These are phyloP conservation scores for Salix koriyanagi DNA, from an alignment of 345 rosid species.

Conservation along the genomic window DNA sequence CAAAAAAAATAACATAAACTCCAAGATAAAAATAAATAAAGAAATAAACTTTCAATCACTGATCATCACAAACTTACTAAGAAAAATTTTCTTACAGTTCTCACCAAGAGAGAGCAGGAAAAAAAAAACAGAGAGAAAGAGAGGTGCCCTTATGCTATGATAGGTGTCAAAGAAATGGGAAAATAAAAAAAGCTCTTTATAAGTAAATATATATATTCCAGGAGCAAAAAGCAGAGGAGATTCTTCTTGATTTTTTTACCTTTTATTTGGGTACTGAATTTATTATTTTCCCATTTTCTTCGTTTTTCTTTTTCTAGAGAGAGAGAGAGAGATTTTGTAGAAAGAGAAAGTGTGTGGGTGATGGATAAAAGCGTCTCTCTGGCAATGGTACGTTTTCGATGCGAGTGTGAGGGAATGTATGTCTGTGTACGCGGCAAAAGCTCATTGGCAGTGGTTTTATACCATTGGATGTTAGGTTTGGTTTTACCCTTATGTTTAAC, in stretches of 20 bases:
- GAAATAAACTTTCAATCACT: background rate
- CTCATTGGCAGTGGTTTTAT: background rate
- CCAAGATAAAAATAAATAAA: background rate
- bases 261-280: background rate
- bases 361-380: background rate
- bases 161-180: slow-evolving; percentile 10
- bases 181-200: slow-evolving; percentile 13
- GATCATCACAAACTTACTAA: slow-evolving; percentile 6
- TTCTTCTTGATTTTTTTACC: background rate
- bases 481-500: background rate
- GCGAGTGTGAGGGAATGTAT: background rate
- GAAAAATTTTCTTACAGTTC: background rate
- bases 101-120: background rate
- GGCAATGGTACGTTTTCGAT: background rate
- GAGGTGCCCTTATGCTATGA: background rate
- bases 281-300: background rate
- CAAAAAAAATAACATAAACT: background rate
- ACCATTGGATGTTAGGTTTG: background rate
- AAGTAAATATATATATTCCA: background rate
- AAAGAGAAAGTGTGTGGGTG: too few species aligned
- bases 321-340: background rate
- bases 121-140: slow-evolving; percentile 6
- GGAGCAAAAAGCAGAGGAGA: background rate
- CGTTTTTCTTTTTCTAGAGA: background rate
- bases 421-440: slow-evolving; percentile 1